Base-by-base conservation (phyloP, 2,329 filamentous ascomycete species). In the Xylariaceae sp. region DNA sequence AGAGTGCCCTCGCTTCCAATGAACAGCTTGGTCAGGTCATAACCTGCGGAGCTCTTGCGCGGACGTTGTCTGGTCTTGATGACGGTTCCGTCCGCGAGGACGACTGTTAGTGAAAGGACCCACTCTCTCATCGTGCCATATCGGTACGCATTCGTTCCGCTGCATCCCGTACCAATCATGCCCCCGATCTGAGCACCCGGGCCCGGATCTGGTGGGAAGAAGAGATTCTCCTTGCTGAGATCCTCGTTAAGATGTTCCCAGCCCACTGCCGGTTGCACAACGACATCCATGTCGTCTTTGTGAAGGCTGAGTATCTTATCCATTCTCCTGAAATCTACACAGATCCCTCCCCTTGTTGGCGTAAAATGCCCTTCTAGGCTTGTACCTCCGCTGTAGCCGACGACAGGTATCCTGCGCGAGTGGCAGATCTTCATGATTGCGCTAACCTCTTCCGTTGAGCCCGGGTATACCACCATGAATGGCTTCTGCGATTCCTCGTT, bases 101-200 rank as follows among this genome's bases (percentile, higher is more conserved):
- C 90, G 2, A 95, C 88, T 0, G 90, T 95, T 47, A 96, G 76
- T 48, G 85, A 89, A 9, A 93, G 74, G 1, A 95, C 90, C 90
- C 90, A 96, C 70, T 96, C 91, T 51, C 89, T 85, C 90, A 95
- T 95, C 0, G 90, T 95, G 49, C 90, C 91, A 69, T 95, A 95
- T 47, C 89, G 81, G 71, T 91, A 91, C 2, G 90, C 85, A 70
- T 96, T 95, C 2, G 90, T 95, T 47, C 91, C 91, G 57, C 78
- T 81, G 69, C 79, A 81, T 46, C 79, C 79, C 10, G 88, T 90
- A 1, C 85, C 86, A 3, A 90, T 83, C 87, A 90, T 90, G 19
- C 91, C 91, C 48, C 91, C 91, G 60, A 96, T 93, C 81, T 89
- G 89, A 49, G 91, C 91, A 7, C 89, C 89, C 45, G 91, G 91